A percentile compares a stretch with the other conserved stretches of the same genome.
These are phyloP conservation scores for Casuarina cunninghamiana DNA, from an alignment of 306 rosid species.

Conservation along the genomic window DNA sequence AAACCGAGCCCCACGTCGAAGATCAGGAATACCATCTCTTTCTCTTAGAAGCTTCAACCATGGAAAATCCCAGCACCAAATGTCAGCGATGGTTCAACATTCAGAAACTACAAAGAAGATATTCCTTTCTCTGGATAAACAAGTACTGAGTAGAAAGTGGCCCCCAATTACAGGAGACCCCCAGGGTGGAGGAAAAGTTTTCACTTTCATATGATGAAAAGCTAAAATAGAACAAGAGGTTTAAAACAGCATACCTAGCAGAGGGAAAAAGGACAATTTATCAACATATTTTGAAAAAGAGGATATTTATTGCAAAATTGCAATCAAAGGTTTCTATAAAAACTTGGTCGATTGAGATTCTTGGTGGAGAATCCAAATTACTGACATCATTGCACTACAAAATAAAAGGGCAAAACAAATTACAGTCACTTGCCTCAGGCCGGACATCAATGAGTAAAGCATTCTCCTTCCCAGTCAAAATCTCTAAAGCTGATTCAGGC, in stretches of 20 bases:
- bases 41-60: constrained; percentile 68
- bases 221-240: constrained; percentile 12
- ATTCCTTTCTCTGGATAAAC: neutral
- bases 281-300: neutral
- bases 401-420: constrained; percentile 40
- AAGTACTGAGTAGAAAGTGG: neutral
- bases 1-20: constrained; percentile 79
- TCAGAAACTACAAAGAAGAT: constrained; percentile 9
- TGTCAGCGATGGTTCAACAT: constrained; percentile 24
- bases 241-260: neutral
- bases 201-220: neutral
- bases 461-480: constrained; percentile 63
- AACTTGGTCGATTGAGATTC: constrained; percentile 1
- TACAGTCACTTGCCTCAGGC: constrained; percentile 70
- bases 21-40: constrained; percentile 85
- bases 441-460: constrained; percentile 84
- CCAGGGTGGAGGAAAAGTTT: neutral
- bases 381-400: constrained; percentile 17
- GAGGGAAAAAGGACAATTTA: neutral
- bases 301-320: neutral
- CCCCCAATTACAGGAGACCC: neutral
- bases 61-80: constrained; percentile 18
- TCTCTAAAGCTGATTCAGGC: constrained; percentile 69
- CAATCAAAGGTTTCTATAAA: constrained; percentile 17
- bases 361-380: constrained; percentile 13